A percentile compares a stretch with the other conserved stretches of the same genome.
Conservation (phyloP, 2,329 filamentous ascomycete genomes). For the Macrophomina pseudophaseolina region DNA sequence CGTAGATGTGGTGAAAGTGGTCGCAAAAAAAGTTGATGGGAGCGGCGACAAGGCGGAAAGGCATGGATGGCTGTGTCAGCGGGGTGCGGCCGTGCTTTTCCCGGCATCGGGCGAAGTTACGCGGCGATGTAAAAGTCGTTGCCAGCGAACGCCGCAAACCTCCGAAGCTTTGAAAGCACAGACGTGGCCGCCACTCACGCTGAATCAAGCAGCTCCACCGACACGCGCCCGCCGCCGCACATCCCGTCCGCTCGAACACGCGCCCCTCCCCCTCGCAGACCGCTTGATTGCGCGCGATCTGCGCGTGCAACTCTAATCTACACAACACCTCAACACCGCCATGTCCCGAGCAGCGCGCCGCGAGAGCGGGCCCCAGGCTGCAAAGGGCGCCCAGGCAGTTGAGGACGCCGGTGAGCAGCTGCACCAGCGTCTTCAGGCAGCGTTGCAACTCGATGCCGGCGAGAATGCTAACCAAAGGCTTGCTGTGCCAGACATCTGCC, state of each 20-base stretch:
- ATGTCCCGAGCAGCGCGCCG: constrained; percentile 43
- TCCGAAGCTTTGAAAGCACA: constrained; percentile 13
- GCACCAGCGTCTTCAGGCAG: constrained; percentile 15
- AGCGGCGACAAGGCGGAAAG: constrained; percentile 17
- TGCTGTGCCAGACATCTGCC: constrained; percentile 73
- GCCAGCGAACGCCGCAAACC: constrained; percentile 13
- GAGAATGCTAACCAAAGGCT: constrained; percentile 19
- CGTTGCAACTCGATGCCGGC: constrained; percentile 30
- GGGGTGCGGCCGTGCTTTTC: no score
- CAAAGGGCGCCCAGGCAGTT: constrained; percentile 34
- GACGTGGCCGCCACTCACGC: constrained; percentile 5
- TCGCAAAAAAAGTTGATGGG: constrained; percentile 20
- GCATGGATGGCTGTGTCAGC: neutral
- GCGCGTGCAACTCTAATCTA: constrained; percentile 16
- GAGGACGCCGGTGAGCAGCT: constrained; percentile 45
- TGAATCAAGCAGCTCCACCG: constrained; percentile 22
- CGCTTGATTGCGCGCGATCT: constrained; percentile 22
- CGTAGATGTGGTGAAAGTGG: neutral
- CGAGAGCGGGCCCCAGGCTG: constrained; percentile 34
- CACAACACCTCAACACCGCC: constrained; percentile 27
- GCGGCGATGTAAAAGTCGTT: no score
- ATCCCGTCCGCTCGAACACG: constrained; percentile 9
- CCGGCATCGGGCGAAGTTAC: no score
- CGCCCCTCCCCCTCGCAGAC: constrained; percentile 11
- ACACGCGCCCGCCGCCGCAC: constrained; percentile 11